Conservation (phyloP, 2,329 filamentous ascomycete genomes). For the Fusarium camptoceras region DNA sequence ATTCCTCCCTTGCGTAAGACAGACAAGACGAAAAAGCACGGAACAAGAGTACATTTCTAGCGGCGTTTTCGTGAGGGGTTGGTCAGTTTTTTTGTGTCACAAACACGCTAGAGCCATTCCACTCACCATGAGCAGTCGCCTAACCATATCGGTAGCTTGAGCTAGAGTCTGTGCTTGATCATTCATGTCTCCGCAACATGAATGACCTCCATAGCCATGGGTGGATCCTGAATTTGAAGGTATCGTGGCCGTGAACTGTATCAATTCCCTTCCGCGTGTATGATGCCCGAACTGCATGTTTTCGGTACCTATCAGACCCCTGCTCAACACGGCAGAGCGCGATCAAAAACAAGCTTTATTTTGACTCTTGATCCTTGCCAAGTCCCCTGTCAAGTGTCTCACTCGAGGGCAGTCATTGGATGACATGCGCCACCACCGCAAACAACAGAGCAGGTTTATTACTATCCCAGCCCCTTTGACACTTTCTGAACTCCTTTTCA, state of each 20-base stretch:
- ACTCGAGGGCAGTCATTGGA: constrained; percentile 15
- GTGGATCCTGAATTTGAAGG: background rate
- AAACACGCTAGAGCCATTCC: background rate
- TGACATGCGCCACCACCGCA: constrained; percentile 25
- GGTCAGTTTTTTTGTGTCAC: background rate
- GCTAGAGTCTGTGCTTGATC: background rate
- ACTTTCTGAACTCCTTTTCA: background rate
- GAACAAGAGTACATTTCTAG: background rate
- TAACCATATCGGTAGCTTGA: background rate
- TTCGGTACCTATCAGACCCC: constrained; percentile 4
- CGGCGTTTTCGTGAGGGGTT: background rate
- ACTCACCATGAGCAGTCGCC: background rate
- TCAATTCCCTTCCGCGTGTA: fast-evolving
- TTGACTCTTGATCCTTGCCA: constrained; percentile 30
- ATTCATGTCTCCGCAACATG: background rate
- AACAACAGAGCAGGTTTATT: constrained; percentile 23
- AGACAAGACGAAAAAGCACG: background rate
- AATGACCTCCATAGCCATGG: no score
- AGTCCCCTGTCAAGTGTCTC: constrained; percentile 33
- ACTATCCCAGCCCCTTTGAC: background rate
- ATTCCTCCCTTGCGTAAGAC: background rate
- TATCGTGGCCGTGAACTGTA: background rate
- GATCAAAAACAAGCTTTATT: constrained; percentile 33
- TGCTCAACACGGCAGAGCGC: background rate
- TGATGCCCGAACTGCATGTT: background rate